Evolutionary conservation across 1,284 basidiomycete species (phyloP).

Genomic region (Earliella scabrosa): DNA sequence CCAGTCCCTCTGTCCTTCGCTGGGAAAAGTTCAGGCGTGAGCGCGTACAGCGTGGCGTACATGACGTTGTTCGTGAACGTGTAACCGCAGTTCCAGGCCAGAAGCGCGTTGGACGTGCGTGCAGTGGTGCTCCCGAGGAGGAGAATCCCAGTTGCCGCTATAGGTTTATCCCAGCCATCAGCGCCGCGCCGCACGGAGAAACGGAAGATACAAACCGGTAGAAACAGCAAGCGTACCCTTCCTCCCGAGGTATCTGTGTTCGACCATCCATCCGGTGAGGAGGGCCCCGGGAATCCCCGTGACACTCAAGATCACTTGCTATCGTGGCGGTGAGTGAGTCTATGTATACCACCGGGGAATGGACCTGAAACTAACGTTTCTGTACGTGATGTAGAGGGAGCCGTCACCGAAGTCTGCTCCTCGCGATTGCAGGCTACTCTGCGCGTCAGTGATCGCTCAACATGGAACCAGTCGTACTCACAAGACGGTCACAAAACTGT

Average conservation of each 20-base stretch:
- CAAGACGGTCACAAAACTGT: slow-evolving; percentile 66
- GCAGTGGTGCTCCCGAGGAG: slow-evolving; percentile 71
- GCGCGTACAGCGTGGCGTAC: slow-evolving; percentile 73
- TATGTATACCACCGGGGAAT: too few relatives aligned
- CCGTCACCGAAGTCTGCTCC: slow-evolving; percentile 64
- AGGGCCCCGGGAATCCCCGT: slow-evolving; percentile 72
- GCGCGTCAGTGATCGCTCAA: too few relatives aligned
- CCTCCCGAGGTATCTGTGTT: slow-evolving; percentile 59
- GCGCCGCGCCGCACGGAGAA: too few relatives aligned
- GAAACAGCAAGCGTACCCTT: slow-evolving; percentile 65
- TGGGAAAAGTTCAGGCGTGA: slow-evolving; percentile 71
- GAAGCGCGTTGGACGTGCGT: slow-evolving; percentile 58
- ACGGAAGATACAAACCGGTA: slow-evolving; percentile 40
- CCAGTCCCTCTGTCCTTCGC: slow-evolving; percentile 75
- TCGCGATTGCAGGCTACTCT: slow-evolving; percentile 56
- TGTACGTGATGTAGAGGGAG: slow-evolving; percentile 63
- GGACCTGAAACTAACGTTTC: slow-evolving; percentile 50
- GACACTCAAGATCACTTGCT: slow-evolving; percentile 70
- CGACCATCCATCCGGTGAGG: slow-evolving; percentile 59
- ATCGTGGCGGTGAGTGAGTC: not conserved
- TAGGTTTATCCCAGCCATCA: too few relatives aligned
- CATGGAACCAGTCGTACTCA: slow-evolving; percentile 42
- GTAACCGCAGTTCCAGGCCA: slow-evolving; percentile 77
- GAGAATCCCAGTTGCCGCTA: slow-evolving; percentile 68
- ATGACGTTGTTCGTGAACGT: slow-evolving; percentile 67